Evolutionary conservation across 805 yeast species (phyloP), one percentile per base, ranked within the genome.

Genomic region (Isabelozyma heimii): DNA sequence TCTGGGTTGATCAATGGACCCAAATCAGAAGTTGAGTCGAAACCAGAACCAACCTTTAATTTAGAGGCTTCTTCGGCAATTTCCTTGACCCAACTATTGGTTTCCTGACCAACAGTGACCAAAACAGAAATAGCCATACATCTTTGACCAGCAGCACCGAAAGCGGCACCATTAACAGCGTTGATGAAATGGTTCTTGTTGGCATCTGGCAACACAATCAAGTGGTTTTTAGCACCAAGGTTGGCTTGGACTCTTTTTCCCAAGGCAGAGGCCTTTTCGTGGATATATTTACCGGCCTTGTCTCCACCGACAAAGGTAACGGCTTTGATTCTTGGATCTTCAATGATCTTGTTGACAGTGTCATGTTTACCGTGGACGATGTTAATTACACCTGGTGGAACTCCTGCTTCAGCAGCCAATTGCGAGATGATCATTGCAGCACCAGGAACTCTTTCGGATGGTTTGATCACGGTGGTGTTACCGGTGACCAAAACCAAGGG

Each of bases 101-200:
- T 75, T 5, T 26, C 20, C 52, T 77, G 73, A 39, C 91, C 91
- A 20, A 87, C 90, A 15, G 89, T 80, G 45, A 86, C 87, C 53
- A 87, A 73, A 35, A 84, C 87, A 17, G 87, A 83, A 46, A 87
- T 82, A 9, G 89, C 88, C 87, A 86, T 83, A 70, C 92, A 86
- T 63, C 91, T 81, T 75, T 86, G 92, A 52, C 91, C 92, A 15
- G 91, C 91, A 45, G 91, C 91, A 30, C 91, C 90, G 66, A 86
- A 86, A 20, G 90, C 88, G 47, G 91, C 90, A 44, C 89, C 87
- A 50, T 76, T 83, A 43, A 86, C 70, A 47, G 87, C 84, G 61
- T 81, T 83, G 56, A 86, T 70, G 44, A 87, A 79, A 52, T 81
- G 81, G 52, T 71, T 67, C 65, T 82, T 80, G 68, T 84, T 80